Base-by-base conservation (phyloP, 2,329 filamentous ascomycete genomes). In the Ramularia collo-cygni region DNA sequence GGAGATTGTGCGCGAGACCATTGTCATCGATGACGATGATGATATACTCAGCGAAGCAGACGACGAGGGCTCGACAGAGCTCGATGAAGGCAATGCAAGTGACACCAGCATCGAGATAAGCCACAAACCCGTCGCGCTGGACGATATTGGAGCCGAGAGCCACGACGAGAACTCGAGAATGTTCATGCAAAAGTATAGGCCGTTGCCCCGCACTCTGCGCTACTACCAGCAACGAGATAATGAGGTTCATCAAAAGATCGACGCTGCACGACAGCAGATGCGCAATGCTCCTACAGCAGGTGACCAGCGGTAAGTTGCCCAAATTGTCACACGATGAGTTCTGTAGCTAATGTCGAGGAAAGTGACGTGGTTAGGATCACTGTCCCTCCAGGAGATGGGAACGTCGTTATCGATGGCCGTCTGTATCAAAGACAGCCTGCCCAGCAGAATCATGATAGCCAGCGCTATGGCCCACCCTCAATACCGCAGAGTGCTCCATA, bases 1-100 rank as follows among this genome's bases (percentile, higher is more conserved):
- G 54, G 76, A 80, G 50, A 73, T 77, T 19, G 75, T 81, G 38
- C 72, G 75, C 35, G 77, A 81, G 58, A 73, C 79, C 42, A 79
- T 81, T 50, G 71, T 80, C 38, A 73, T 81, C 40, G 76, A 79
- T 53, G 75, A 78, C 50, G 74, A 79, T 38, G 72, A 76, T 30
- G 64, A 64, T 37, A 64, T 67, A 30, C 28, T 17, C 28, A 46
- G 41, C 33, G 43, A 46, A 35, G 41, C 42, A 19, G 51, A 56
- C 38, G 50, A 51, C 12, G 47, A 54, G 27, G 48, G 45, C 16
- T 41, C 43, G 15, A 40, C 35, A 15, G 50, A 47, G 15, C 26
- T 45, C 13, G 46, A 52, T 36, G 24, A 40, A 26, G 52, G 44
- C 28, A 48, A 55, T 35, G 41, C 35, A 21, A 56, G 53, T 39